Evolutionary conservation across 768 basidiomycete genomes (phyloP).

Genomic region (Pulveroboletus sp.): DNA sequence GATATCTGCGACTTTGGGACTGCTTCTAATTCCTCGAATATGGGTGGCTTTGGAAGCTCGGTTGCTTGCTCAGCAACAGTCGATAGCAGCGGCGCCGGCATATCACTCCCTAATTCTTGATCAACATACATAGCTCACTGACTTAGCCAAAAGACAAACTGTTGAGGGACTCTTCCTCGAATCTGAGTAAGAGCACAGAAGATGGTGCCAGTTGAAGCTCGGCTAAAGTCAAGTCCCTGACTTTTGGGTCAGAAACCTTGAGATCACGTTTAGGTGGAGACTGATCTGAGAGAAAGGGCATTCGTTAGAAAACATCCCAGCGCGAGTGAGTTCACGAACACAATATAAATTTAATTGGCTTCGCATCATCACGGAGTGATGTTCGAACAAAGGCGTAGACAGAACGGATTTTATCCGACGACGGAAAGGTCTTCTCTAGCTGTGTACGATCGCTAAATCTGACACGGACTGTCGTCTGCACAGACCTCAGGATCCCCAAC

Average conservation of each 20-base stretch:
- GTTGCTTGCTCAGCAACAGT: constrained; percentile 55
- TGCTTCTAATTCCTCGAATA: constrained; percentile 24
- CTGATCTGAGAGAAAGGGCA: constrained; percentile 53
- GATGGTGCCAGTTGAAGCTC: constrained; percentile 79
- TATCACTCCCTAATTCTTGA: constrained; percentile 43
- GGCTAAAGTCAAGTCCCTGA: constrained; percentile 63
- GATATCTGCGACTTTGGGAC: constrained; percentile 3
- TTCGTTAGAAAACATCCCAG: constrained; percentile 1
- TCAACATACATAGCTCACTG: neutral
- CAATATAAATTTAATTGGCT: constrained; percentile 78
- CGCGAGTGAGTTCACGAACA: constrained; percentile 50
- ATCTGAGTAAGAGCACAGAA: constrained; percentile 72
- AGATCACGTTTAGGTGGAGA: constrained; percentile 79
- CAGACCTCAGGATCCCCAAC: constrained; percentile 11
- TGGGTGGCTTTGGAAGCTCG: constrained; percentile 64
- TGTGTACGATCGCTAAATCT: constrained; percentile 79
- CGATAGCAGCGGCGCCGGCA: constrained; percentile 63
- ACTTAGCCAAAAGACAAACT: constrained; percentile 36
- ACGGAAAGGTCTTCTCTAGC: constrained; percentile 76
- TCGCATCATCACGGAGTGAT: constrained; percentile 69
- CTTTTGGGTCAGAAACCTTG: constrained; percentile 73
- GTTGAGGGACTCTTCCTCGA: constrained; percentile 70
- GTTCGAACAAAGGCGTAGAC: constrained; percentile 84
- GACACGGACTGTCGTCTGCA: constrained; percentile 77
- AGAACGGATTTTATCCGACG: constrained; percentile 73